Conservation (phyloP, 768 basidiomycete genomes). For the Chalciporus chontae region DNA sequence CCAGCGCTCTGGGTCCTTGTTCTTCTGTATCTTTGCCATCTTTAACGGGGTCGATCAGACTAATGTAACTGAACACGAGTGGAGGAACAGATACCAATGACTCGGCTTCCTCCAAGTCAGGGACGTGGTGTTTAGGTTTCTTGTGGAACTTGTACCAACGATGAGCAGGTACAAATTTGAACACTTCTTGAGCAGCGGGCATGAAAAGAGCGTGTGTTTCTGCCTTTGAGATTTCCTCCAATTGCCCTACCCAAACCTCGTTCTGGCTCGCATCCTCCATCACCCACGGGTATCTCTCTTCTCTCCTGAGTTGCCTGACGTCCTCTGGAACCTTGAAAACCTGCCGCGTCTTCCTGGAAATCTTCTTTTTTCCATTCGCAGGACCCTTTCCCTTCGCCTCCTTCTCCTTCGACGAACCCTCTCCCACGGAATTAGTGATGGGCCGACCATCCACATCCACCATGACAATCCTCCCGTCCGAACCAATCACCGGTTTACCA, state of each 20-base stretch:
- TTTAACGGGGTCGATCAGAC: constrained; percentile 3
- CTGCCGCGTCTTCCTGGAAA: constrained; percentile 79
- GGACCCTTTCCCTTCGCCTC: constrained; percentile 42
- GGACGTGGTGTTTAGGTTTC: constrained; percentile 70
- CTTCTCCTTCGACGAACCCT: constrained; percentile 30
- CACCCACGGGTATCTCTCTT: constrained; percentile 91
- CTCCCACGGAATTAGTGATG: constrained; percentile 41
- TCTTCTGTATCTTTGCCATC: constrained; percentile 54
- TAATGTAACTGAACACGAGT: not conserved
- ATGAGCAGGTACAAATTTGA: constrained; percentile 85
- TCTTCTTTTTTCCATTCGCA: constrained; percentile 60
- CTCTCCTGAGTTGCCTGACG: constrained; percentile 70
- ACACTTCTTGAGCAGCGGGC: constrained; percentile 75
- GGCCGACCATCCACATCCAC: constrained; percentile 75
- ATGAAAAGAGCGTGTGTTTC: constrained; percentile 81
- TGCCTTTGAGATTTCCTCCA: constrained; percentile 72
- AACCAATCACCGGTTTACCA: constrained; percentile 78
- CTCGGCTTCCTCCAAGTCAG: constrained; percentile 65
- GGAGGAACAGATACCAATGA: constrained; percentile 47
- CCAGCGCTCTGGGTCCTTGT: constrained; percentile 75
- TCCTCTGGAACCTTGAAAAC: constrained; percentile 82
- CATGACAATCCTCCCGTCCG: constrained; percentile 77
- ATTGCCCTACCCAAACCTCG: constrained; percentile 77
- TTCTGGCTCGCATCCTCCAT: constrained; percentile 73
- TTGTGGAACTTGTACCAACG: constrained; percentile 94